These are phyloP conservation scores for Glycyrrhiza uralensis DNA, from an alignment of 306 rosid species.

Conservation along the genomic window DNA sequence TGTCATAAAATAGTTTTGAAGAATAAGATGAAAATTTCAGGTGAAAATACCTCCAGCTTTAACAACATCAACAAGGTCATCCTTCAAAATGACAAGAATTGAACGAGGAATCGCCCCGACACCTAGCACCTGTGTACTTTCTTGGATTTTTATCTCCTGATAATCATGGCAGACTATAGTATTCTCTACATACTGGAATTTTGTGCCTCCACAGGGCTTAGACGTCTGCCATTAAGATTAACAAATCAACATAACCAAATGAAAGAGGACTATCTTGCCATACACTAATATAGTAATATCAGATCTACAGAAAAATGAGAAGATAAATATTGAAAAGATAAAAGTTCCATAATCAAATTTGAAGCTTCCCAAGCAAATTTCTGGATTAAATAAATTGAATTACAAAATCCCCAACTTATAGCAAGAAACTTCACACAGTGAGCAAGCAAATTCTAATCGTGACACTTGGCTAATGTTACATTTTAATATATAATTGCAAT, in stretches of 20 bases:
- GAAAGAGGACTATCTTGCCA: constrained; percentile 2
- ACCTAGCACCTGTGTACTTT: constrained; percentile 80
- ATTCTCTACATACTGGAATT: constrained; percentile 68
- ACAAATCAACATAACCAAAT: constrained; percentile 10
- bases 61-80: constrained; percentile 88
- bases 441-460: constrained; percentile 14
- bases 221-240: constrained; percentile 47
- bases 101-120: constrained; percentile 98
- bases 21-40: constrained; percentile 1
- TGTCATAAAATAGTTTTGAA: background rate
- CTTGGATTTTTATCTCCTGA: constrained; percentile 96
- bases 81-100: constrained; percentile 76
- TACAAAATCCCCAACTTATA: background rate
- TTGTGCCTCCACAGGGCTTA: constrained; percentile 69
- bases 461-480: background rate
- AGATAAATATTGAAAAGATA: constrained; percentile 4
- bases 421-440: constrained; percentile 14
- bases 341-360: constrained; percentile 16
- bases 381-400: constrained; percentile 11
- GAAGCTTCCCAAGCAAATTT: background rate
- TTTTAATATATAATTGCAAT: constrained; percentile 13
- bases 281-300: background rate
- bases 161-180: constrained; percentile 86
- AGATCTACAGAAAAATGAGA: constrained; percentile 1
- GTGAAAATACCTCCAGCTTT: constrained; percentile 88